phyloP scores from a whole-genome alignment of 1,139 yeast genomes.

The Saccharomyces hybrid region DNA sequence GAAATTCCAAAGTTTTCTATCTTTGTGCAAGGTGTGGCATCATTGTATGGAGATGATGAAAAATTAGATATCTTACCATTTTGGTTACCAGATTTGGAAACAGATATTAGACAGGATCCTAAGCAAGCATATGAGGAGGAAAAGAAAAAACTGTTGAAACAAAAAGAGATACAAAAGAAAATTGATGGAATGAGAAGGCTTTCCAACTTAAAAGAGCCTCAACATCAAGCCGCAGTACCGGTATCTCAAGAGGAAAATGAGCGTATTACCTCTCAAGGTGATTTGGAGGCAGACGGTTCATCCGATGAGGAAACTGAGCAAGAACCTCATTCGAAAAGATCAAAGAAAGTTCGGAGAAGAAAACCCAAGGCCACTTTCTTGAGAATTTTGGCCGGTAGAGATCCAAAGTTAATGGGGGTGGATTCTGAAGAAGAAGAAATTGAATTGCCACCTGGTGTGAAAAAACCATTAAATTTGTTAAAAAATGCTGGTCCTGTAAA shows the following conservation, averaged over 20 bases:
- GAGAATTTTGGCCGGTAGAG: constrained; percentile 27
- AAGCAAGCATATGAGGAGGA: constrained; percentile 61
- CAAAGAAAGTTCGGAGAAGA: constrained; percentile 7
- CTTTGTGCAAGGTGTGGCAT: constrained; percentile 84
- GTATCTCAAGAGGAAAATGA: constrained; percentile 2
- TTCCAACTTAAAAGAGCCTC: constrained; percentile 13
- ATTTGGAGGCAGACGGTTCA: constrained; percentile 39
- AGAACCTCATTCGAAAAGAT: constrained; percentile 6
- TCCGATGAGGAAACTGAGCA: constrained; percentile 34
- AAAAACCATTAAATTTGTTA: constrained; percentile 67
- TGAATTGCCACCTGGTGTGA: constrained; percentile 80
- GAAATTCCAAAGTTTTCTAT: constrained; percentile 88
- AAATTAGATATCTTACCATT: constrained; percentile 83
- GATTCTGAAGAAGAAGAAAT: constrained; percentile 90
- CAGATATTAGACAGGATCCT: constrained; percentile 68
- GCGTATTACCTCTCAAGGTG: constrained; percentile 33
- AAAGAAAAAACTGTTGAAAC: constrained; percentile 37
- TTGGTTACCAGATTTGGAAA: constrained; percentile 89
- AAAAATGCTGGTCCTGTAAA: constrained; percentile 88
- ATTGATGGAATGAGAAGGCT: constrained; percentile 34
- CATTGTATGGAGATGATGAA: constrained; percentile 73
- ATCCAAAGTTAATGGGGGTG: constrained; percentile 41
- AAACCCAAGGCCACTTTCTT: constrained; percentile 23
- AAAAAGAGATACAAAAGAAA: constrained; percentile 44
- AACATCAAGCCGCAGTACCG: constrained; percentile 5